Percentiles rank a stretch among this genome's conserved stretches.
Conservation (phyloP, 495 filamentous ascomycete genomes). For the Cercophora samala region DNA sequence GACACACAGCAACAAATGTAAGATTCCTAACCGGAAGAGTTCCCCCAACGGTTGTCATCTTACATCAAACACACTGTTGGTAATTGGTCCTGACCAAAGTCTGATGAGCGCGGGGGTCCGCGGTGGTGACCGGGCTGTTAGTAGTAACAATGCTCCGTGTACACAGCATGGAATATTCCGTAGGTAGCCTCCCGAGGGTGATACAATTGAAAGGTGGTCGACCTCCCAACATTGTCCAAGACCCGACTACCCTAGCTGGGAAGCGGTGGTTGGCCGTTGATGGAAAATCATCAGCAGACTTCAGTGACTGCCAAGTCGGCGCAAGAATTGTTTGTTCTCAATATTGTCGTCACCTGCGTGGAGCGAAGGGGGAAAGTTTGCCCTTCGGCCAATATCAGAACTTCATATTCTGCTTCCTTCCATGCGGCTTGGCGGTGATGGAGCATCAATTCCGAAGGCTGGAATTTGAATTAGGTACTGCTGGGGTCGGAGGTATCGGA, state of each 20-base stretch:
- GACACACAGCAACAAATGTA: background rate
- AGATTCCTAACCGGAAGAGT: background rate
- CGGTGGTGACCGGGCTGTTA: too few species aligned
- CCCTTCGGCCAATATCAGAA: background rate
- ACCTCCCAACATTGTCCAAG: background rate
- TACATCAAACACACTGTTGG: too few species aligned
- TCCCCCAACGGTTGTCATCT: background rate
- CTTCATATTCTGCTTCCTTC: background rate
- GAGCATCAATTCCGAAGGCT: background rate
- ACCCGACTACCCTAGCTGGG: background rate
- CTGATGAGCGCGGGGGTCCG: too few species aligned
- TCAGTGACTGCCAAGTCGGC: background rate
- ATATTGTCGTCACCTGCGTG: background rate
- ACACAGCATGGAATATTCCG: background rate
- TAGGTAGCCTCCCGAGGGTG: background rate
- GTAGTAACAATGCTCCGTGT: background rate
- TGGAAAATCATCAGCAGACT: background rate
- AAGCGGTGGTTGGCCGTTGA: background rate
- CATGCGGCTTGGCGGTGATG: background rate
- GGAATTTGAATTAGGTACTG: background rate
- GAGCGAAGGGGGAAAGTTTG: background rate
- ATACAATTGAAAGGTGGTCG: background rate
- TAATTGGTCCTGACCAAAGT: too few species aligned
- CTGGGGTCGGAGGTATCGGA: background rate
- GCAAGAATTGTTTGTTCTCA: background rate